phyloP scores from a whole-genome alignment of 345 rosid genomes.

The Corchorus olitorius region DNA sequence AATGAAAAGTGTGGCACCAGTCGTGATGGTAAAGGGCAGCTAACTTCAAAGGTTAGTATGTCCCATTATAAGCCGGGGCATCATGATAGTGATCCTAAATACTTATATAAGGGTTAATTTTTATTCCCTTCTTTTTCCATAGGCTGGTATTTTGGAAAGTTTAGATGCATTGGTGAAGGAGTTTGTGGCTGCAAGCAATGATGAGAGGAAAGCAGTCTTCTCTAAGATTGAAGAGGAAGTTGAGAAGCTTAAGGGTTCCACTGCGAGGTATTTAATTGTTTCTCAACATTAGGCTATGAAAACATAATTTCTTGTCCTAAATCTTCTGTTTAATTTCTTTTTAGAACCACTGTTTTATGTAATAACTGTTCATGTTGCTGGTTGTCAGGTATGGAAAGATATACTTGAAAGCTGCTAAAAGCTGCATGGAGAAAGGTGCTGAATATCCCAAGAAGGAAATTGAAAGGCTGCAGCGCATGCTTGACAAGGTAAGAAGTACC shows the following conservation, averaged over 20 bases:
- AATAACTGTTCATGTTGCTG: background rate
- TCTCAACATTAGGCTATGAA: background rate
- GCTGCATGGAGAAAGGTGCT: constrained; percentile 73
- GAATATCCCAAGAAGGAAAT: constrained; percentile 77
- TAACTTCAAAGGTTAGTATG: constrained; percentile 67
- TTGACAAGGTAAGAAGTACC: constrained; percentile 59
- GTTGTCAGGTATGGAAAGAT: constrained; percentile 69
- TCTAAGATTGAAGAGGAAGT: constrained; percentile 76
- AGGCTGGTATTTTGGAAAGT: constrained; percentile 91
- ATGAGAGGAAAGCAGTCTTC: constrained; percentile 70
- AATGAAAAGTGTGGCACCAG: constrained; percentile 83
- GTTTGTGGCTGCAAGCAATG: constrained; percentile 69
- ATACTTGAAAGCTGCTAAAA: constrained; percentile 79
- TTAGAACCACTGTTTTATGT: background rate
- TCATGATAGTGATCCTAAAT: background rate
- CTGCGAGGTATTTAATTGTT: constrained; percentile 49
- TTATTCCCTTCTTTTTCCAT: constrained; percentile 6
- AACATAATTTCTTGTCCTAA: background rate
- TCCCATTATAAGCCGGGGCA: background rate
- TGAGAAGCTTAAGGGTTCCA: constrained; percentile 66
- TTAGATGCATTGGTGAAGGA: constrained; percentile 82
- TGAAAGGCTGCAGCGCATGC: constrained; percentile 79
- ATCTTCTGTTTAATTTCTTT: background rate
- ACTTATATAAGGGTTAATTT: background rate
- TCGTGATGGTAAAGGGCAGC: constrained; percentile 87